phyloP scores from a whole-genome alignment of 2,329 filamentous ascomycete genomes.

The Neonectria hederae region DNA sequence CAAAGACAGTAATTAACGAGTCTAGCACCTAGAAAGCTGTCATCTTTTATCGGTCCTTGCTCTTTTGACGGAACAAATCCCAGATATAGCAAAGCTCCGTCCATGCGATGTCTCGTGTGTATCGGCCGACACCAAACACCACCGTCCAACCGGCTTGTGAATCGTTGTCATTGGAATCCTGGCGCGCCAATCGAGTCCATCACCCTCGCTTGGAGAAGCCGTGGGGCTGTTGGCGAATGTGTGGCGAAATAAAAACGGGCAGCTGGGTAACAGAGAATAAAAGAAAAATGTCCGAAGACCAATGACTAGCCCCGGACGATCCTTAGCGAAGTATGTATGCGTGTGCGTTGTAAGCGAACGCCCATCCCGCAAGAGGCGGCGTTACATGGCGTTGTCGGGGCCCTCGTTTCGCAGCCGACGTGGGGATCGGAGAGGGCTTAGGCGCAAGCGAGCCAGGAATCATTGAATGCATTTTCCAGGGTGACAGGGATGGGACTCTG shows the following conservation, averaged over 20 bases:
- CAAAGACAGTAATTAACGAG: no score
- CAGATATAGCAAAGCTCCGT: background rate
- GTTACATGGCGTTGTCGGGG: conserved; percentile 29
- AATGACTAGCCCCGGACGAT: background rate
- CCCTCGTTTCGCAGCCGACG: conserved; percentile 41
- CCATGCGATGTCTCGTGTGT: no score
- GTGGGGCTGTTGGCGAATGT: background rate
- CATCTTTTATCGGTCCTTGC: no score
- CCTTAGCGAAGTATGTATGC: background rate
- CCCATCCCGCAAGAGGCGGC: background rate
- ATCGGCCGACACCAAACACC: background rate
- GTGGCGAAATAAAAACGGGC: no score
- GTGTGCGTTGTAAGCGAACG: conserved; percentile 25
- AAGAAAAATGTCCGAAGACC: background rate
- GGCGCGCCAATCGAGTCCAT: no score
- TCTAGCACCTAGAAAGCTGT: no score
- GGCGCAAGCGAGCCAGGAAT: conserved; percentile 8
- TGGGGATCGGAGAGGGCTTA: conserved; percentile 12
- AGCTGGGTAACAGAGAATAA: background rate
- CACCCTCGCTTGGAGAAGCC: background rate
- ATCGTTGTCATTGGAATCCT: background rate
- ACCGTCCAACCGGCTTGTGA: background rate
- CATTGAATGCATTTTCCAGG: background rate
- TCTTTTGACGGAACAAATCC: no score
- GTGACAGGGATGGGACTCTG: no score